A percentile compares a stretch with the other conserved stretches of the same genome.
Evolutionary conservation across 2,329 filamentous ascomycete species (phyloP).

Genomic region (Alternaria arborescens): DNA sequence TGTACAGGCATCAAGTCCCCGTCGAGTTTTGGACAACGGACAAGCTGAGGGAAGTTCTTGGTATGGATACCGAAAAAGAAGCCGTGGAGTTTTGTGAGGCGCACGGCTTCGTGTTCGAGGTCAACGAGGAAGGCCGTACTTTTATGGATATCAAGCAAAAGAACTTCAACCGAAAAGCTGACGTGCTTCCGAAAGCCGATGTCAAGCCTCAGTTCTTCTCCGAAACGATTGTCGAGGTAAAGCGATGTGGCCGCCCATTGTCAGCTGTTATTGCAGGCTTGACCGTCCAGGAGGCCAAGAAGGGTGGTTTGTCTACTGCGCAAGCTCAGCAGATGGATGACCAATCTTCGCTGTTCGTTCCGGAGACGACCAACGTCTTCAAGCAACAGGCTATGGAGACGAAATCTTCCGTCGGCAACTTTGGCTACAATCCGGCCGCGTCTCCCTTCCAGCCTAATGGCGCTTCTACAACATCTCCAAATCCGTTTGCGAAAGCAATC

Average conservation of each 20-base stretch:
- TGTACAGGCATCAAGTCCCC: conserved; percentile 51
- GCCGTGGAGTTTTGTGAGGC: conserved; percentile 62
- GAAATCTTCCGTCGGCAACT: not conserved
- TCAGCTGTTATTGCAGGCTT: conserved; percentile 66
- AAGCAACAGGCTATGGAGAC: conserved; percentile 11
- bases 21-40: conserved; percentile 64
- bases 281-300: conserved; percentile 60
- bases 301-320: conserved; percentile 60
- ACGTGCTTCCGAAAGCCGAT: conserved; percentile 28
- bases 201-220: conserved; percentile 63
- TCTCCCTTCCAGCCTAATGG: conserved; percentile 28
- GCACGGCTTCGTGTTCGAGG: conserved; percentile 61
- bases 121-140: conserved; percentile 55
- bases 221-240: conserved; percentile 64
- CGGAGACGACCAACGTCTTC: conserved; percentile 38
- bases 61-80: conserved; percentile 65
- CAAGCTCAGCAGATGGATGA: conserved; percentile 15
- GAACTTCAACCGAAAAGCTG: conserved; percentile 33
- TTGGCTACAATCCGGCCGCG: conserved; percentile 26
- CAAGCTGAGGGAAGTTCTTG: conserved; percentile 61
- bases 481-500: conserved; percentile 24
- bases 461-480: conserved; percentile 10
- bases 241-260: conserved; percentile 64
- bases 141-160: conserved; percentile 65
- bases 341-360: conserved; percentile 54